Percentiles rank a stretch among this genome's conserved stretches.
These are phyloP conservation scores for Chenopodium formosanum DNA, from an alignment of 148 eudicot species.

Conservation along the genomic window DNA sequence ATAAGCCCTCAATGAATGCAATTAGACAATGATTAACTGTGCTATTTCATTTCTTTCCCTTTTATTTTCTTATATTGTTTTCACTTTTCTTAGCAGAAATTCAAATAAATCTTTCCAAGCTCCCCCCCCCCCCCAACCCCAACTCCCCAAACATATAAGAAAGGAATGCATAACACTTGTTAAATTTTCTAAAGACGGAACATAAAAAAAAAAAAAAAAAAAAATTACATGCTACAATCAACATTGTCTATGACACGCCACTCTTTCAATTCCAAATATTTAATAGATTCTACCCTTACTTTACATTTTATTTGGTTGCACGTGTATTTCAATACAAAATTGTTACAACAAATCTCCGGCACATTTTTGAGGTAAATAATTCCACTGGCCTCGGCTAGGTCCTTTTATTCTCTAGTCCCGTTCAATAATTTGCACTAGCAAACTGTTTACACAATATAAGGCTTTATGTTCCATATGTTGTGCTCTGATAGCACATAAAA, in stretches of 20 bases:
- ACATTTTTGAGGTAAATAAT: background rate
- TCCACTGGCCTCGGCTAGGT: background rate
- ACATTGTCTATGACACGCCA: background rate
- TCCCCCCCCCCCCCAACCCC: background rate
- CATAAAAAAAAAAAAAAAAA: background rate
- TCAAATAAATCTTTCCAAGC: background rate
- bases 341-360: background rate
- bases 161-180: background rate
- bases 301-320: no score
- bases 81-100: background rate
- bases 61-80: background rate
- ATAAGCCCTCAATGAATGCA: background rate
- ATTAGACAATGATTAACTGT: background rate
- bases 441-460: background rate
- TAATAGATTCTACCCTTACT: background rate
- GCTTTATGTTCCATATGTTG: background rate
- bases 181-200: background rate
- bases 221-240: background rate
- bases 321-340: background rate
- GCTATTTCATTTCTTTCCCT: background rate
- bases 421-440: slow-evolving; percentile 2
- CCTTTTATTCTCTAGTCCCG: background rate
- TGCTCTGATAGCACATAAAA: background rate
- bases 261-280: background rate
- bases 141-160: no score